Percentiles rank a stretch among this genome's conserved stretches.
Conservation (phyloP, 495 filamentous ascomycete species). For the Xylaria venustula region DNA sequence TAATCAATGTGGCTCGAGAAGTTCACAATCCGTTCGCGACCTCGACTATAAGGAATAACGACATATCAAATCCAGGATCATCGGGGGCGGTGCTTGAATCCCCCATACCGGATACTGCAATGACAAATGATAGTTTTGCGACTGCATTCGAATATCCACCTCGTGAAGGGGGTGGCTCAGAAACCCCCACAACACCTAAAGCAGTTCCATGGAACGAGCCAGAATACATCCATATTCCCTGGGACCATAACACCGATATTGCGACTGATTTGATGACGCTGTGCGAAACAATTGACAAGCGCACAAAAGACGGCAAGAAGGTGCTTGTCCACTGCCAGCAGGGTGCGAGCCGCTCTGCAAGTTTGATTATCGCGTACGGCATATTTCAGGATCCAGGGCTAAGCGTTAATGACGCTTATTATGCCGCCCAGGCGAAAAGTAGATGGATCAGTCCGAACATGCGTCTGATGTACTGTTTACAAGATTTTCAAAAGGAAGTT, state of each 20-base stretch:
- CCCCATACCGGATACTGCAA: constrained; percentile 66
- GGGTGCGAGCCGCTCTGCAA: constrained; percentile 94
- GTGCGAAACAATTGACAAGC: constrained; percentile 83
- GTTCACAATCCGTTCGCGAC: constrained; percentile 81
- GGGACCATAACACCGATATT: constrained; percentile 98
- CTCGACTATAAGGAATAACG: constrained; percentile 26
- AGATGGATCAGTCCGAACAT: constrained; percentile 98
- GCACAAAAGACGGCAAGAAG: constrained; percentile 74
- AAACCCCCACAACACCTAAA: constrained; percentile 60
- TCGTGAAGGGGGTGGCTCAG: constrained; percentile 28
- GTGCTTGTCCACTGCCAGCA: constrained; percentile 95
- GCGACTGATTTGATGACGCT: constrained; percentile 77
- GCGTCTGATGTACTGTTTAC: constrained; percentile 95
- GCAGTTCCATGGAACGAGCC: constrained; percentile 56
- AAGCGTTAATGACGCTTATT: constrained; percentile 90
- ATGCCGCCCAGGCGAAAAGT: constrained; percentile 83
- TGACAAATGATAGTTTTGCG: constrained; percentile 66
- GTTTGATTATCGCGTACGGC: constrained; percentile 93
- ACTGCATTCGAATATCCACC: constrained; percentile 65
- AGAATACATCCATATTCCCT: constrained; percentile 93
- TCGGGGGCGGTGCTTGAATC: constrained; percentile 33
- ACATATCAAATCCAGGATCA: constrained; percentile 16
- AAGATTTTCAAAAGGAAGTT: constrained; percentile 80
- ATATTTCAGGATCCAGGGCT: constrained; percentile 85
- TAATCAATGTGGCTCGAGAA: constrained; percentile 94